Evolutionary conservation across 1,284 basidiomycete genomes (phyloP).

Genomic region (Ceratobasidium sp.): DNA sequence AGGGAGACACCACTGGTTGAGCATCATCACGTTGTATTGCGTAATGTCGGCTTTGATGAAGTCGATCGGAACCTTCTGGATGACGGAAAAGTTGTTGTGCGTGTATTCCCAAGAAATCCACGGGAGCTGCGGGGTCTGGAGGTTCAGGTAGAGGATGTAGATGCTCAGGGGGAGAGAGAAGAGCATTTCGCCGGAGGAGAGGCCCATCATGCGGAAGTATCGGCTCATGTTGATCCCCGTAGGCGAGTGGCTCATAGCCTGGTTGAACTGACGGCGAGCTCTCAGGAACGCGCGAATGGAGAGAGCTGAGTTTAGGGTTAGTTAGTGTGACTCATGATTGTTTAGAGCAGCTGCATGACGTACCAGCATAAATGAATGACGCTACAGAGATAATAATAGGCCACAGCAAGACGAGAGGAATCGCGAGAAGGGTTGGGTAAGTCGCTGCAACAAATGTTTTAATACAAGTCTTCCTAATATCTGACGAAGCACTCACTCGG

Average conservation of each 20-base stretch:
- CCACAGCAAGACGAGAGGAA: constrained; percentile 1
- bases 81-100: constrained; percentile 59
- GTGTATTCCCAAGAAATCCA: constrained; percentile 66
- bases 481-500: neutral
- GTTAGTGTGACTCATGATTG: neutral
- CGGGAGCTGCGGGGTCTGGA: constrained; percentile 60
- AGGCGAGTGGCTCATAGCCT: neutral
- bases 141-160: constrained; percentile 48
- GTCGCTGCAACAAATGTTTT: neutral
- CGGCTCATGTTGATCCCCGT: constrained; percentile 53
- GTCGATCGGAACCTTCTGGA: neutral
- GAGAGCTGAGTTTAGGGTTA: neutral
- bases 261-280: constrained; percentile 36
- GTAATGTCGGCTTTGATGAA: neutral
- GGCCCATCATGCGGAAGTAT: constrained; percentile 70
- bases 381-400: neutral
- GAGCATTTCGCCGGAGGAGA: constrained; percentile 62
- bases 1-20: constrained; percentile 34
- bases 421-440: neutral
- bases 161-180: constrained; percentile 64
- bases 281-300: constrained; percentile 39
- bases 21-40: neutral
- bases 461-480: neutral
- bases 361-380: constrained; percentile 28
- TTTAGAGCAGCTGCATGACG: neutral